Base-by-base conservation (phyloP, 495 filamentous ascomycete genomes). In the Diplogelasinospora grovesii region DNA sequence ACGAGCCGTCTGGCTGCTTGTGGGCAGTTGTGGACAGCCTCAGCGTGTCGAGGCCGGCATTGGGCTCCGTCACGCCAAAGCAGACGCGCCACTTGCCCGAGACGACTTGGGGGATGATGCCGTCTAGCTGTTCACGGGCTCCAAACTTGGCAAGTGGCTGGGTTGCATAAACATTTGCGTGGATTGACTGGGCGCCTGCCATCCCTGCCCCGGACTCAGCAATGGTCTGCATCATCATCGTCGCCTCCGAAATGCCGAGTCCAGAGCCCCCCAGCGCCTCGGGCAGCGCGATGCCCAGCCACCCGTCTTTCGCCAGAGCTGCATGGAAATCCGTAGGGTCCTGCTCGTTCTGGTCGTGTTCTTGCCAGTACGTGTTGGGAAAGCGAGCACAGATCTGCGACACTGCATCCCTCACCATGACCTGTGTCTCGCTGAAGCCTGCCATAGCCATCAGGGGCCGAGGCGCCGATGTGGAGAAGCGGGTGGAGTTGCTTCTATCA, bases 161-260 rank as follows among this genome's bases (percentile, higher is more conserved):
- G 1, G 84, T 87, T 8, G 82, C 84, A 57, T 88, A 86, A 11
- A 89, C 82, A 45, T 71, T 68, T 8, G 83, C 83, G 57, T 88
- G 83, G 32, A 87, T 81, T 8, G 78, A 69, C 46, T 89, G 83
- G 0, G 86, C 83, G 4, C 85, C 85, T 5, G 83, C 83, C 61
- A 88, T 83, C 4, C 84, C 82, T 22, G 83, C 85, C 5, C 84
- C 83, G 21, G 76, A 75, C 63, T 86, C 83, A 14, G 82, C 72
- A 42, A 89, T 86, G 14, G 83, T 85, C 47, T 89, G 85, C 67
- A 89, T 73, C 82, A 89, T 86, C 76, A 87, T 84, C 2, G 83
- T 86, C 5, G 85, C 85, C 54, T 89, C 85, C 13, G 80, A 82
- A 35, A 89, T 86, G 53, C 84, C 85, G 27, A 92, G 61, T 6